Conservation (phyloP, 768 basidiomycete genomes). For the Paxillus involutus region DNA sequence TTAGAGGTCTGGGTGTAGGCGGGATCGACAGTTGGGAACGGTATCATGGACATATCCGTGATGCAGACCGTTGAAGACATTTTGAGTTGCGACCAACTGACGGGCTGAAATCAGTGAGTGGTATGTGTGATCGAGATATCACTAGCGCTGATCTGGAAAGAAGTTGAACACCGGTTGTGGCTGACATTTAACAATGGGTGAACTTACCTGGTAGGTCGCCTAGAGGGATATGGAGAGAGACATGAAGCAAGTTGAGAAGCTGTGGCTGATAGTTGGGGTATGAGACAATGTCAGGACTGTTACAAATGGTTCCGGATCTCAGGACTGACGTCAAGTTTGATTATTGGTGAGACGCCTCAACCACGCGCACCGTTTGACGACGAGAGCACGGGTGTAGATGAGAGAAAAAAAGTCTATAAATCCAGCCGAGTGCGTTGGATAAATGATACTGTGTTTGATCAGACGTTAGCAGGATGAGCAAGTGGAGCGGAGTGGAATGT, state of each 20-base stretch:
- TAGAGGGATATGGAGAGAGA: constrained; percentile 16
- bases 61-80: constrained; percentile 24
- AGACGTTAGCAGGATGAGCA: background rate
- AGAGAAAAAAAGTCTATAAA: background rate
- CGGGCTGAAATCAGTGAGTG: background rate
- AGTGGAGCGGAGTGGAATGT: background rate
- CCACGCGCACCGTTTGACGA: background rate
- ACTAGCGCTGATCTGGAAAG: constrained; percentile 4
- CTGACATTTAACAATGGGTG: background rate
- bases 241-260: constrained; percentile 15
- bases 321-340: constrained; percentile 9
- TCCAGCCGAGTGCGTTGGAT: background rate
- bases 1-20: constrained; percentile 42
- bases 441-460: background rate
- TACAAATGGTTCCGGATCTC: background rate
- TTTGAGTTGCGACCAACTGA: background rate
- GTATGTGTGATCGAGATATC: background rate
- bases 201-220: constrained; percentile 4
- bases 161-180: background rate
- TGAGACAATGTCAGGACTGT: background rate
- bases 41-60: constrained; percentile 25
- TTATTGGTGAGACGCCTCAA: background rate
- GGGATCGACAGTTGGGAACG: constrained; percentile 24
- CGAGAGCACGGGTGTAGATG: constrained; percentile 4
- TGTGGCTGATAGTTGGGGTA: background rate